Evolutionary conservation across 805 yeast species (phyloP), one percentile per base, ranked within the genome.

Genomic region (Torulaspora maleeae): DNA sequence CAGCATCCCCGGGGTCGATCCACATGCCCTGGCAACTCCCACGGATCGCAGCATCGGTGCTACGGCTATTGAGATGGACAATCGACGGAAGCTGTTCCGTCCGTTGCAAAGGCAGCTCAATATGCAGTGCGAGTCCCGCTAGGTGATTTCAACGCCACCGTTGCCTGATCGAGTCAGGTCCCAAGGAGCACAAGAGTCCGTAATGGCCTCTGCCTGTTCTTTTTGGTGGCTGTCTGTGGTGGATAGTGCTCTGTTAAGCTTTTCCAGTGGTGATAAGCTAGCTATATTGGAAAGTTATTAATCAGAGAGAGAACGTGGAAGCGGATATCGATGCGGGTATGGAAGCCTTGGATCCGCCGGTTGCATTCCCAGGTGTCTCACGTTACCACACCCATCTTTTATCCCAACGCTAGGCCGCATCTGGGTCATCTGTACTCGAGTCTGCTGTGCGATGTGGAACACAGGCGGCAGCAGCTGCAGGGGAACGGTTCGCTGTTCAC

Each of bases 391-490:
- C 99, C 99, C 0, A 93, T 93, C 20, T 93, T 90, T 66, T 93
- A 93, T 65, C 97, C 95, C 45, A 93, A 93, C 71, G 98, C 98
- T 8, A 76, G 63, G 41, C 99, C 99, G 2, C 99, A 93, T 67
- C 64, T 93, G 44, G 99, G 99, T 3, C 99, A 93, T 63, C 71
- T 88, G 33, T 89, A 93, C 63, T 79, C 96, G 4, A 85, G 89
- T 86, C 71, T 88, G 0, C 66, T 93, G 36, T 81, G 90, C 40
- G 99, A 93, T 66, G 82, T 82, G 1, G 72, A 82, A 41, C 77
- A 74, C 49, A 72, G 96, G 52, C 91, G 95, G 95, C 77, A 76
- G 29, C 56, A 56, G 13, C 66, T 83, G 27, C 62, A 66, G 8
- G 67, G 65, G 0, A 66, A 75, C 1, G 65, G 77, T 0, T 66